Evolutionary conservation across 108 stramenopile species (phyloP).

Genomic region (Pseudonitzschia multiseries): DNA sequence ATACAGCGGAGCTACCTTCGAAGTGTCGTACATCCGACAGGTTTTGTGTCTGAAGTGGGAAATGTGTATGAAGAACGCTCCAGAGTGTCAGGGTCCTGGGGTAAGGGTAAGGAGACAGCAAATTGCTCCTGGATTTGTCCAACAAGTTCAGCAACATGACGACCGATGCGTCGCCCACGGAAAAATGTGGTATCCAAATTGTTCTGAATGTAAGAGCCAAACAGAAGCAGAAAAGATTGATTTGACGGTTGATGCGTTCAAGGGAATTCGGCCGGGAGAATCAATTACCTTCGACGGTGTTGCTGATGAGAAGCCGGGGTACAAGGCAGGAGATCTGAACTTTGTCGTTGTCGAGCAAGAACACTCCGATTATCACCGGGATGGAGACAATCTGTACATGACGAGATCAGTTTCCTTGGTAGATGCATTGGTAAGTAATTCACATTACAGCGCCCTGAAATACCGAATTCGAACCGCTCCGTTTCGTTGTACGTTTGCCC

Average conservation of each 20-base stretch:
- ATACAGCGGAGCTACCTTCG: slow-evolving; percentile 89
- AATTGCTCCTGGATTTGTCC: slow-evolving; percentile 97
- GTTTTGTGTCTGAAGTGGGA: slow-evolving; percentile 92
- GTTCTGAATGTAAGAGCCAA: slow-evolving; percentile 86
- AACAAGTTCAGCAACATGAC: slow-evolving; percentile 92
- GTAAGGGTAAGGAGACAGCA: slow-evolving; percentile 87
- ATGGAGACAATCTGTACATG: slow-evolving; percentile 84
- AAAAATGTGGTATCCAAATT: slow-evolving; percentile 88
- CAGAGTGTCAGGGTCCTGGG: slow-evolving; percentile 92
- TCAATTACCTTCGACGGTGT: slow-evolving; percentile 86
- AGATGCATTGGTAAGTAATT: slow-evolving; percentile 78
- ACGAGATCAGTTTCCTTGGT: slow-evolving; percentile 88
- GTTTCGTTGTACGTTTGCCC: too few species aligned
- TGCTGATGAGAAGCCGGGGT: slow-evolving; percentile 88
- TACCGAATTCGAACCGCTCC: too few species aligned
- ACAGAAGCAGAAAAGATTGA: slow-evolving; percentile 93
- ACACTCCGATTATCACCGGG: slow-evolving; percentile 66
- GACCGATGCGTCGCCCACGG: slow-evolving; percentile 92
- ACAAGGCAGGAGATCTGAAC: slow-evolving; percentile 79
- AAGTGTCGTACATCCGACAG: slow-evolving; percentile 90
- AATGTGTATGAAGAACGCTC: slow-evolving; percentile 80
- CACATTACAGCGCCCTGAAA: background rate
- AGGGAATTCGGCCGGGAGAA: slow-evolving; percentile 86
- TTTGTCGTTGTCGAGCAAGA: slow-evolving; percentile 64
- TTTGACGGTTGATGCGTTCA: slow-evolving; percentile 86